Conservation (phyloP, 225 moss, liverwort and hornwort species). For the Thuidium tamariscinum region DNA sequence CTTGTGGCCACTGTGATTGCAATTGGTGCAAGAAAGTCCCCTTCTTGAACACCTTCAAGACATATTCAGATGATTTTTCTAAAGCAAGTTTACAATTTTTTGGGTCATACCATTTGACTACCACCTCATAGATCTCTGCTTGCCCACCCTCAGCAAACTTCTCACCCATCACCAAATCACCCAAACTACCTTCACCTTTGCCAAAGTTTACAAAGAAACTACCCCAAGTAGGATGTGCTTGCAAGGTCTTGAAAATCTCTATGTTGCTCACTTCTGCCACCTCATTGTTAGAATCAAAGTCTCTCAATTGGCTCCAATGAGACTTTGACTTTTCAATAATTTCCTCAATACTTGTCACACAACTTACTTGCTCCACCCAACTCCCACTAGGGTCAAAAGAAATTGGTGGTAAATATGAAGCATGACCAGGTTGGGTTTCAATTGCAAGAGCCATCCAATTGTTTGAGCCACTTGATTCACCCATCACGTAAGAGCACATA, state of each 20-base stretch:
- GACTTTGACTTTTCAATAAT: not conserved
- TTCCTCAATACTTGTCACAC: not conserved
- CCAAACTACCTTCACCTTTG: not conserved
- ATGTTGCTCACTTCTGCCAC: not conserved
- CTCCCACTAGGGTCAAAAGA: not conserved
- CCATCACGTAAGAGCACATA: rapidly evolving
- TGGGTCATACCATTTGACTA: not conserved
- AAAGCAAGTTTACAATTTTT: rapidly evolving
- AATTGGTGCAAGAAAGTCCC: not conserved
- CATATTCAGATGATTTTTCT: rapidly evolving
- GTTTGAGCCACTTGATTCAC: not conserved
- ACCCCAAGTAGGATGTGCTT: not conserved
- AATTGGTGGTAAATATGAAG: not conserved
- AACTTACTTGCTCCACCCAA: rapidly evolving
- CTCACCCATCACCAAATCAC: not conserved
- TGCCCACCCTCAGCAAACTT: not conserved
- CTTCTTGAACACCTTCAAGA: not conserved
- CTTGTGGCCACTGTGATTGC: not conserved
- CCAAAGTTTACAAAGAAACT: not conserved
- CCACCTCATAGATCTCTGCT: not conserved
- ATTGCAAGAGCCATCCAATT: not conserved
- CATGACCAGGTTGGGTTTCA: rapidly evolving
- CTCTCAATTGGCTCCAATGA: not conserved
- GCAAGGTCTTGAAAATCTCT: not conserved
- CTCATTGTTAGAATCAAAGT: not conserved